Evolutionary conservation across 257 asterid genomes (phyloP), one percentile per base, ranked within the genome.

Genomic region (Solanum chaucha): DNA sequence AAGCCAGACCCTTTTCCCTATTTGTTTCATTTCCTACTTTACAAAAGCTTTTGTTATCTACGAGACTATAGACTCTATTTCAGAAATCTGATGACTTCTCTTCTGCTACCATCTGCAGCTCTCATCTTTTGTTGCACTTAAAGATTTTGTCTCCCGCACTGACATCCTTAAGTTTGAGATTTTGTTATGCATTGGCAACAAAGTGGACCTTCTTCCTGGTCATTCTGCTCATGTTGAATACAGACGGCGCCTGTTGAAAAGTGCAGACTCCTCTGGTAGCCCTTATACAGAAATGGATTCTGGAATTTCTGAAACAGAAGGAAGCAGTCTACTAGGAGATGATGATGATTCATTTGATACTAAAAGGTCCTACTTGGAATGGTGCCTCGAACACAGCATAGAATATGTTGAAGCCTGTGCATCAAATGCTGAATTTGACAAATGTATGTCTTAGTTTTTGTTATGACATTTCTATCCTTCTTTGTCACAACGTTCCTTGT

Each of bases 381-480:
- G 99, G 99, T 96, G 99, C 90, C 92, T 95, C 24, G 96, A 97
- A 80, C 94, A 91, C 85, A 91, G 89, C 87, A 94, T 97, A 51
- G 99, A 97, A 90, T 97, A 91, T 86, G 92, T 95, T 90, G 99
- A 97, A 93, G 96, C 98, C 85, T 97, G 99, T 89, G 97, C 95
- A 51, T 94, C 99, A 24, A 95, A 94, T 90, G 86, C 95, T 87
- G 96, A 91, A 81, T 97, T 97, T 86, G 99, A 97, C 93, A 89
- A 93, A 87, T 95, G 99, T 97, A 91, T 89, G 96, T 65, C 87
- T 36, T n/a, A 44, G 80, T 87, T 36, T 40, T 83, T 87, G 65
- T 74, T 15, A 30, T 81, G 68, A 48, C 28, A 30, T 30, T 81
- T 28, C 44, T 81, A 3, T 81, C 70, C 20, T 48, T 5, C 84